Evolutionary conservation across 352 stramenopile species (phyloP), one percentile per base, ranked within the genome.

Genomic region (Phytopythium helicoides): DNA sequence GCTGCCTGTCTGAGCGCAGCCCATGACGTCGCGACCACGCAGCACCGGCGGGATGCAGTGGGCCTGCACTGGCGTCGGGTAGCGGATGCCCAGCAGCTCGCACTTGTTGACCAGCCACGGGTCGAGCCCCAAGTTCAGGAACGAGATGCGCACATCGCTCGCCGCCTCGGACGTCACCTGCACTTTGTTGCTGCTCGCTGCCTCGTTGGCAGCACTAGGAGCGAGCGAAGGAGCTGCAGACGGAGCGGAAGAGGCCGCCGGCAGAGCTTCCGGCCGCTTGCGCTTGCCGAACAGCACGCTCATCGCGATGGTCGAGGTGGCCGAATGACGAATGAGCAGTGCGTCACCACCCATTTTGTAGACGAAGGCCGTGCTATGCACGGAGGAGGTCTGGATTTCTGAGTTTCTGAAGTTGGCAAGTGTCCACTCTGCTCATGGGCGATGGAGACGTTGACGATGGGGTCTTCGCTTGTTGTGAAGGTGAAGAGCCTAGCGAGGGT

Each of bases 1-100:
- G 39, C 76, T 97, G 46, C 97, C 97, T 10, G 95, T 98, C 61
- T 97, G 89, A 15, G 95, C 92, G 35, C 90, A 92, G 36, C 87
- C 94, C 36, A 98, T 74, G 8, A 98, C 89, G 54, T 98, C 85
- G n/a, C 84, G 81, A 3, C 95, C 91, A 6, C 71, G 60, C 11
- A 98, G 71, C 16, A 97, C 90, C 22, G 81, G 73, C 26, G 94
- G 93, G 52, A 98, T 97, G 56, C 87, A 97, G 35, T 93, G 73
- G 12, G 82, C 81, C 66, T 98, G 92, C 35, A 97, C 84, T 8
- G 87, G 85, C 52, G 89, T 97, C 41, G 92, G 92, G 52, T 93
- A 74, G 26, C 65, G 68, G 48, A 97, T 95, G 40, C 86, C 87
- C 58, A 96, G 60, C 36, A 88, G 67, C 37, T 89, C 71, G 57